Conservation (phyloP, 306 rosid species). For the Nissolia schottii region DNA sequence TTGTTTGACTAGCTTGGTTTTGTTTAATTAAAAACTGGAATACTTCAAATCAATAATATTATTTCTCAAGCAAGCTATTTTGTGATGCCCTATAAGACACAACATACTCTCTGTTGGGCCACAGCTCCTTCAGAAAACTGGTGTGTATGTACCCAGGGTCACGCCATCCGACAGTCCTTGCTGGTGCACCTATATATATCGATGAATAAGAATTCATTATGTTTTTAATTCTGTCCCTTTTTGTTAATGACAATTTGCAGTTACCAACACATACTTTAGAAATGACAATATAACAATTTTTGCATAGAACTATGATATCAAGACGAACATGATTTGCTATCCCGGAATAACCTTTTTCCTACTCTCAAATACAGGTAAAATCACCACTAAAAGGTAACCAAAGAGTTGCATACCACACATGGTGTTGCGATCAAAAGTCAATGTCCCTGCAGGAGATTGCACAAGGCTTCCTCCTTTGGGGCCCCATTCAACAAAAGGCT, state of each 20-base stretch:
- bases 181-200: slow-evolving; percentile 77
- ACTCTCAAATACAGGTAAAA: background rate
- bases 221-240: background rate
- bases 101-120: slow-evolving; percentile 77
- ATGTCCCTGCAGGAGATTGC: slow-evolving; percentile 70
- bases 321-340: slow-evolving; percentile 13
- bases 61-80: slow-evolving; percentile 12
- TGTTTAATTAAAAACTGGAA: background rate
- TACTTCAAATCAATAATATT: background rate
- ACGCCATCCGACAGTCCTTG: slow-evolving; percentile 93
- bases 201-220: slow-evolving; percentile 3
- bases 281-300: background rate
- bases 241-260: background rate
- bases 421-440: slow-evolving; percentile 69
- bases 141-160: slow-evolving; percentile 91
- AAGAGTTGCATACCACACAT: slow-evolving; percentile 71
- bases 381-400: background rate
- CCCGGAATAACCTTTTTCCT: background rate
- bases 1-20: background rate
- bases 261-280: slow-evolving; percentile 1
- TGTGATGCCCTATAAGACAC: slow-evolving; percentile 1
- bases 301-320: background rate
- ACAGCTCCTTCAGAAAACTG: slow-evolving; percentile 71
- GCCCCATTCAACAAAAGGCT: slow-evolving; percentile 90
- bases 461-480: slow-evolving; percentile 44